Evolutionary conservation across 2,329 filamentous ascomycete genomes (phyloP).

Genomic region (Raffaelea arxii): DNA sequence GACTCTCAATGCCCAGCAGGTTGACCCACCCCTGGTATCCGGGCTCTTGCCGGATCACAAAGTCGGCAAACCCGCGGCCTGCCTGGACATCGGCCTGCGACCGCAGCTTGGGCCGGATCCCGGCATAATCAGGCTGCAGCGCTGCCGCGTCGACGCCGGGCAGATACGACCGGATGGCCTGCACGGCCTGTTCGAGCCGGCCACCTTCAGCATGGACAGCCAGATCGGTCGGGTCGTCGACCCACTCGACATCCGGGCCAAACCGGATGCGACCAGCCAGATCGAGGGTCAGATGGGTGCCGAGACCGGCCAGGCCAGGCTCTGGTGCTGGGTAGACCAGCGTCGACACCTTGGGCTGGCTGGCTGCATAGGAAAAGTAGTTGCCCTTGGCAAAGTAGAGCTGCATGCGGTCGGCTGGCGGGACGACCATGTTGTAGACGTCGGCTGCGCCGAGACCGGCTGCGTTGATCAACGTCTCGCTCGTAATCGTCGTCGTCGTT

Average conservation of each 20-base stretch:
- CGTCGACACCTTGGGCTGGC: slow-evolving; percentile 53
- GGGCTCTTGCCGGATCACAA: slow-evolving; percentile 67
- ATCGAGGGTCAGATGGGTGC: slow-evolving; percentile 90
- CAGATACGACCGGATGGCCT: slow-evolving; percentile 69
- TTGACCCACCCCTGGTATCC: slow-evolving; percentile 80
- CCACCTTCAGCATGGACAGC: slow-evolving; percentile 46
- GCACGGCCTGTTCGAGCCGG: slow-evolving; percentile 56
- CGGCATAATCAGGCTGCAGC: slow-evolving; percentile 76
- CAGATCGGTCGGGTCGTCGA: slow-evolving; percentile 61
- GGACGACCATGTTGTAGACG: slow-evolving; percentile 69
- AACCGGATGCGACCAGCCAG: slow-evolving; percentile 77
- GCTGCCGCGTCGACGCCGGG: slow-evolving; percentile 58
- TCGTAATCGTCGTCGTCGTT: slow-evolving; percentile 37
- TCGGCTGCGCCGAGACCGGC: slow-evolving; percentile 70
- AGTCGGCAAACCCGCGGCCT: slow-evolving; percentile 69
- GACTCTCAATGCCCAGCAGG: slow-evolving; percentile 85
- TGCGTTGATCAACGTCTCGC: slow-evolving; percentile 72
- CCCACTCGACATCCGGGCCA: slow-evolving; percentile 93
- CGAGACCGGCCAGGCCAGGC: slow-evolving; percentile 73
- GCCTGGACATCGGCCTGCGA: slow-evolving; percentile 33
- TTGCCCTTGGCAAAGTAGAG: slow-evolving; percentile 88
- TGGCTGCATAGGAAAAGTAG: slow-evolving; percentile 76
- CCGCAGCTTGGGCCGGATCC: slow-evolving; percentile 78
- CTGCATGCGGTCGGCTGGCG: slow-evolving; percentile 33
- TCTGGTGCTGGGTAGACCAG: slow-evolving; percentile 83